Conservation (phyloP, 805 yeast species). For the Candida sonorensis region DNA sequence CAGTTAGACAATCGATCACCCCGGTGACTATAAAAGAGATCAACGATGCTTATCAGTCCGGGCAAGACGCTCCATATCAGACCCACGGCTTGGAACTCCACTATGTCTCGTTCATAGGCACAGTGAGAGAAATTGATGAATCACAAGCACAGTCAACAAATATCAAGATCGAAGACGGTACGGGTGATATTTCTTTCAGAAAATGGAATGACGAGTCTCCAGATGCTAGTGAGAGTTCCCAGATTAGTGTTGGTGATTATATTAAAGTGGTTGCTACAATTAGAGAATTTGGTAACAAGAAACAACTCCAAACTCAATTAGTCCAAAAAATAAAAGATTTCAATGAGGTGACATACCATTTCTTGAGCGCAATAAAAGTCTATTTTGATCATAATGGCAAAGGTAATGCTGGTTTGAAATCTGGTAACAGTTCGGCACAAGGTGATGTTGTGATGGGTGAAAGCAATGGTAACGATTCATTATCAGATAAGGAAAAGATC, state of each 20-base stretch:
- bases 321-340: constrained; percentile 52
- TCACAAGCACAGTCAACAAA: constrained; percentile 50
- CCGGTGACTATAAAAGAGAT: constrained; percentile 77
- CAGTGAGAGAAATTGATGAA: constrained; percentile 53
- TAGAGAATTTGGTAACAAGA: constrained; percentile 56
- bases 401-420: constrained; percentile 7
- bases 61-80: constrained; percentile 63
- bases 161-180: constrained; percentile 70
- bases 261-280: constrained; percentile 53
- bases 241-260: constrained; percentile 56
- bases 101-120: constrained; percentile 62
- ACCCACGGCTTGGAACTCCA: constrained; percentile 54
- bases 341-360: constrained; percentile 64
- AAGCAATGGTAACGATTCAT: constrained; percentile 17
- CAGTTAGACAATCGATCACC: constrained; percentile 32
- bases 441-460: constrained; percentile 19
- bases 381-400: constrained; percentile 49
- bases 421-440: constrained; percentile 5
- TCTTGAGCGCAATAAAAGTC: constrained; percentile 52
- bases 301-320: constrained; percentile 57
- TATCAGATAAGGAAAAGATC: constrained; percentile 35
- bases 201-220: constrained; percentile 50
- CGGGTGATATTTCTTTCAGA: constrained; percentile 59
- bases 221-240: too few species aligned
- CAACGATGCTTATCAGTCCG: constrained; percentile 50